phyloP scores from a whole-genome alignment of 805 yeast genomes.

The Wickerhamomyces chambardii region DNA sequence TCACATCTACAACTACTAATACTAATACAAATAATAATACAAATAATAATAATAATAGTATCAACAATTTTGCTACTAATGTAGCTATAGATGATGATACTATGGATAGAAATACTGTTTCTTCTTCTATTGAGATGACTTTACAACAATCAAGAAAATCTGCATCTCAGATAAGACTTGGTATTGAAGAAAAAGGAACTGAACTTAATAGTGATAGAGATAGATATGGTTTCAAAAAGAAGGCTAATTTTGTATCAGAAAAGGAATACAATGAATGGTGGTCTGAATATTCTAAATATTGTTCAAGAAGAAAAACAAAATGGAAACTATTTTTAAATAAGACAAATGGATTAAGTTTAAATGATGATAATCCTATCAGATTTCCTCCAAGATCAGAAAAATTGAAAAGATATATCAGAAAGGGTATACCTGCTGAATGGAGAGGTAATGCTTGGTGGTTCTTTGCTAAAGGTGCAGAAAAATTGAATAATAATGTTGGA shows the following conservation, averaged over 20 bases:
- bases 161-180: constrained; percentile 5
- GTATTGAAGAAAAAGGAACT: constrained; percentile 6
- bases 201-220: constrained; percentile 32
- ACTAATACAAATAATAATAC: too few species aligned
- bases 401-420: constrained; percentile 71
- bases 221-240: constrained; percentile 82
- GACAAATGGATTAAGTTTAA: constrained; percentile 51
- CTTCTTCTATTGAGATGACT: too few species aligned
- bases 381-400: constrained; percentile 78
- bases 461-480: constrained; percentile 81
- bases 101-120: too few species aligned
- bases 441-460: constrained; percentile 96
- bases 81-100: too few species aligned
- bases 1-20: too few species aligned
- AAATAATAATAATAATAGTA: too few species aligned
- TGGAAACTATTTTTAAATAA: constrained; percentile 59
- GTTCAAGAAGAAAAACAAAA: constrained; percentile 57
- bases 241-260: constrained; percentile 39
- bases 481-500: constrained; percentile 59
- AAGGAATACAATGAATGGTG: constrained; percentile 72
- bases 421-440: constrained; percentile 97
- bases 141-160: constrained; percentile 6
- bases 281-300: constrained; percentile 52
- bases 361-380: constrained; percentile 44
- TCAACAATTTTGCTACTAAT: too few species aligned